Conservation (phyloP, 1,139 yeast species). For the Arxiozyma heterogenica region DNA sequence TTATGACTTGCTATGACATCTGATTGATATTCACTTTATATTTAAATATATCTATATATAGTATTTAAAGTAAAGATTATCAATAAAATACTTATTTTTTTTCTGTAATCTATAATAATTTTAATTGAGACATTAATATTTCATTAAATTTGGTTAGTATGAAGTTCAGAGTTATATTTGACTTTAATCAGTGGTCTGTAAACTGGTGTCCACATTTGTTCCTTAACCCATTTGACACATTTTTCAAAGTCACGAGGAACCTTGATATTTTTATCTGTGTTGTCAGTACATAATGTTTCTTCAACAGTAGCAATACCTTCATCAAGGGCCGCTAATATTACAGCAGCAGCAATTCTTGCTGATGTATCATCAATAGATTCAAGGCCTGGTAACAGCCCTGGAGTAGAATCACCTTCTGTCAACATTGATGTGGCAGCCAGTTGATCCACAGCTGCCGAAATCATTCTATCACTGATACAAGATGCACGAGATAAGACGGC, state of each 20-base stretch:
- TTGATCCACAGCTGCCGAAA: conserved; percentile 90
- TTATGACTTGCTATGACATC: no score
- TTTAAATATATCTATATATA: no score
- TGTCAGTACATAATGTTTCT: conserved; percentile 37
- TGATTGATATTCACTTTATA: no score
- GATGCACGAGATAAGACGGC: conserved; percentile 81
- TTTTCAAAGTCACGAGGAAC: conserved; percentile 77
- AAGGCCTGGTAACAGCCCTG: conserved; percentile 81
- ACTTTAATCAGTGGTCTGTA: conserved; percentile 83
- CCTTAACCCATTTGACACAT: conserved; percentile 80
- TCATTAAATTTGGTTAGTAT: conserved; percentile 54
- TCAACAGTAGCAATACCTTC: conserved; percentile 82
- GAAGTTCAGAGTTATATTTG: conserved; percentile 60
- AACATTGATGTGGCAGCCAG: conserved; percentile 74
- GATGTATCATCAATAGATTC: conserved; percentile 81
- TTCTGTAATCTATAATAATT: no score
- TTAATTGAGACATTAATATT: background rate
- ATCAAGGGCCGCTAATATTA: conserved; percentile 72
- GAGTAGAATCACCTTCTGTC: conserved; percentile 62
- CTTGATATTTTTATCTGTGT: conserved; percentile 48
- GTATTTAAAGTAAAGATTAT: no score
- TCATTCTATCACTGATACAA: conserved; percentile 78
- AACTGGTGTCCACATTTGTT: conserved; percentile 92
- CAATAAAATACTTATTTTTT: no score
- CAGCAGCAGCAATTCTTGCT: conserved; percentile 87